A percentile compares a stretch with the other conserved stretches of the same genome.
phyloP scores from a whole-genome alignment of 2,329 filamentous ascomycete species.

The Xylariaceae sp. region DNA sequence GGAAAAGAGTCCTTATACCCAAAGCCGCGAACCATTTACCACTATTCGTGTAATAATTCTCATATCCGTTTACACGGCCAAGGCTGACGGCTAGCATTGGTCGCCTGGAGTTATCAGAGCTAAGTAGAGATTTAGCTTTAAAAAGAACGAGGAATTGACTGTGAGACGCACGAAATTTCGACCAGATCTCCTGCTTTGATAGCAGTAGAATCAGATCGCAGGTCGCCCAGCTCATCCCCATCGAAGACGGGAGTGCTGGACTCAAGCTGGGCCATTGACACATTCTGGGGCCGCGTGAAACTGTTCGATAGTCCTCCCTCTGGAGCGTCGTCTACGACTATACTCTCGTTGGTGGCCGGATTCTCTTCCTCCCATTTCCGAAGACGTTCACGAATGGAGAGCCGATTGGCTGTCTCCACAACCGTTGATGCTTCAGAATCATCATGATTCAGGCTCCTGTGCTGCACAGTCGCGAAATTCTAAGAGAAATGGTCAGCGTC shows the following conservation, averaged over 20 bases:
- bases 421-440: background rate
- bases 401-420: conserved; percentile 1
- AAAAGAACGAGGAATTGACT: too few species aligned
- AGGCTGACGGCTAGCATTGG: conserved; percentile 50
- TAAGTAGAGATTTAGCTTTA: conserved; percentile 14
- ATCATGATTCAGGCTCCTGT: conserved; percentile 1
- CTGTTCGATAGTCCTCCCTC: conserved; percentile 28
- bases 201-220: conserved; percentile 27
- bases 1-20: conserved; percentile 43
- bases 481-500: conserved; percentile 1
- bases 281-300: conserved; percentile 31
- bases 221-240: conserved; percentile 32
- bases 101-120: conserved; percentile 35
- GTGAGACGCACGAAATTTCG: conserved; percentile 37
- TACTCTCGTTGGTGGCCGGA: conserved; percentile 14
- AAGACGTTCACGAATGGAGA: conserved; percentile 36
- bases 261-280: conserved; percentile 24
- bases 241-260: conserved; percentile 29
- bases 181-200: conserved; percentile 45
- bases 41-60: conserved; percentile 51
- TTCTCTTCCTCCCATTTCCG: conserved; percentile 38
- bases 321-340: conserved; percentile 25
- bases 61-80: conserved; percentile 43
- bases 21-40: conserved; percentile 47
- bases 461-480: conserved; percentile 24